phyloP scores from a whole-genome alignment of 345 rosid genomes.

The Hibiscus tridactylites region DNA sequence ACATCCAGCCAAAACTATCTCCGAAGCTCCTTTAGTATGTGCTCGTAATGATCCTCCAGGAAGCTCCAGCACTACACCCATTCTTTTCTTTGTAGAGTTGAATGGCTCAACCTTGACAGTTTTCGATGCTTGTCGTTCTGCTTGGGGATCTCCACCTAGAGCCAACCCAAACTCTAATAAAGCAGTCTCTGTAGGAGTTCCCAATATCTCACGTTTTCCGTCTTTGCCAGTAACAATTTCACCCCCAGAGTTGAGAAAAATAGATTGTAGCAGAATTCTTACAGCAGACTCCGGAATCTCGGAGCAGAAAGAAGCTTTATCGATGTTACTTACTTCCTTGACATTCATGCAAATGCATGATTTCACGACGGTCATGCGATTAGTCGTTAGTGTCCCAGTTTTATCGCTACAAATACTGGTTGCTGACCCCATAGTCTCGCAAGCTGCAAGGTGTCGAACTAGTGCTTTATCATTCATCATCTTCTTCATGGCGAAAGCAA shows the following conservation, averaged over 20 bases:
- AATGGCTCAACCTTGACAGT: constrained; percentile 79
- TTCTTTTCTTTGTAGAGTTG: constrained; percentile 84
- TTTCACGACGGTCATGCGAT: constrained; percentile 87
- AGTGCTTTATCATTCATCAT: constrained; percentile 98
- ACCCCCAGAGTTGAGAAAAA: constrained; percentile 81
- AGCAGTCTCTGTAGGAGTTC: constrained; percentile 89
- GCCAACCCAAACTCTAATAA: constrained; percentile 68
- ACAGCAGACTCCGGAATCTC: constrained; percentile 49
- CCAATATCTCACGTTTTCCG: constrained; percentile 64
- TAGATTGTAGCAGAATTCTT: constrained; percentile 62
- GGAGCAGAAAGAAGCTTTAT: constrained; percentile 40
- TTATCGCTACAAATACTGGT: constrained; percentile 89
- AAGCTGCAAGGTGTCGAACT: constrained; percentile 86
- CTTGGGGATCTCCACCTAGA: constrained; percentile 70
- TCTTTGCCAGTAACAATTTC: constrained; percentile 64
- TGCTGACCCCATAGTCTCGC: constrained; percentile 98
- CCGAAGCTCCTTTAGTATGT: constrained; percentile 86
- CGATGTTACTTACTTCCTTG: constrained; percentile 34
- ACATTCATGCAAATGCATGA: constrained; percentile 70
- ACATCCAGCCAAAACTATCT: constrained; percentile 74
- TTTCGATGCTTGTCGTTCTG: constrained; percentile 46
- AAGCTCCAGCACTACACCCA: constrained; percentile 70
- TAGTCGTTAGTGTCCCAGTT: constrained; percentile 87
- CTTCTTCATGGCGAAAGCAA: constrained; percentile 97
- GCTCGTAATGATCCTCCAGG: constrained; percentile 68